Percentiles rank a stretch among this genome's conserved stretches.
These are phyloP conservation scores for Euphorbia tirucalli DNA, from an alignment of 345 rosid genomes.

Conservation along the genomic window DNA sequence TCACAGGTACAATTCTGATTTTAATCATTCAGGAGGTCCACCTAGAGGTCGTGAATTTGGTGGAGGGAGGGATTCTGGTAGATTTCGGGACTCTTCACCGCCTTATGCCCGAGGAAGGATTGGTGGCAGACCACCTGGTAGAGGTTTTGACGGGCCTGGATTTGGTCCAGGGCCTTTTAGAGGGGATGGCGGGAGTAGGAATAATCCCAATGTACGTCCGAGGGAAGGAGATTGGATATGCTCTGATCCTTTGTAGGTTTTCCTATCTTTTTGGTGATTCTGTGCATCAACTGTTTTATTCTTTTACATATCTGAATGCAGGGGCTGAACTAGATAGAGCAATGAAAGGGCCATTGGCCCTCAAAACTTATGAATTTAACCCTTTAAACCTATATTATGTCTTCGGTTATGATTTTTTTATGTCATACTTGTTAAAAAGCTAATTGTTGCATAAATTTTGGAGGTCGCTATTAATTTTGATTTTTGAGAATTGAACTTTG, in stretches of 20 bases:
- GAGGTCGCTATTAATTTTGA: neutral
- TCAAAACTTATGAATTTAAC: neutral
- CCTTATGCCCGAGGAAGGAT: conserved; percentile 58
- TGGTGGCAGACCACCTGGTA: conserved; percentile 57
- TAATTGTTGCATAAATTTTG: neutral
- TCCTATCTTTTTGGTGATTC: neutral
- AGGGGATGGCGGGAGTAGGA: conserved; percentile 50
- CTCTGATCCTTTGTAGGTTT: conserved; percentile 59
- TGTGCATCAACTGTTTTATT: neutral
- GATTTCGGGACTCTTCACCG: conserved; percentile 67
- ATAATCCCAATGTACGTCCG: conserved; percentile 73
- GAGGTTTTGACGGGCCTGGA: conserved; percentile 67
- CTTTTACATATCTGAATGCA: neutral
- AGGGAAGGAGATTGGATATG: conserved; percentile 96
- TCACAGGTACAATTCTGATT: conserved; percentile 52
- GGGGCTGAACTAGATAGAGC: neutral
- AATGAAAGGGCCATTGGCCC: neutral
- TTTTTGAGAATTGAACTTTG: neutral
- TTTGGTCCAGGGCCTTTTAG: conserved; percentile 50
- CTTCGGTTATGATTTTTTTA: neutral
- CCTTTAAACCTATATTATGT: neutral
- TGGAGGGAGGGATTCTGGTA: conserved; percentile 60
- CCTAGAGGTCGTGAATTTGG: conserved; percentile 52
- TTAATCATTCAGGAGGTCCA: conserved; percentile 51
- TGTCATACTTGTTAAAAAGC: neutral